Evolutionary conservation across 495 filamentous ascomycete species (phyloP).

Genomic region (Pyrenopolyporus hunteri): DNA sequence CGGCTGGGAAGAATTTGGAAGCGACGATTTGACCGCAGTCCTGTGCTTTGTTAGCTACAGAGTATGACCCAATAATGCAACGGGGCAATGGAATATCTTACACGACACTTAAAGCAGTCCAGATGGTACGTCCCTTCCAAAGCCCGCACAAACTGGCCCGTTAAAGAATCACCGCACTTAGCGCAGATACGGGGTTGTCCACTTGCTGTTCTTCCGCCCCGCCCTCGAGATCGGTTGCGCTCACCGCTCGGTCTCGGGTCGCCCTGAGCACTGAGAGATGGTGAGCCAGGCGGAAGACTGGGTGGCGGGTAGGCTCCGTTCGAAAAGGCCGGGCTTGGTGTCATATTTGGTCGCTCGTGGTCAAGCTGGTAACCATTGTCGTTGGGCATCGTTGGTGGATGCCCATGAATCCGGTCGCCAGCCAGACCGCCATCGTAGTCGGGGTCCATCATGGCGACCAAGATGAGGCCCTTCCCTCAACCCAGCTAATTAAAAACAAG

Average conservation of each 20-base stretch:
- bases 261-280: slow-evolving; percentile 47
- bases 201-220: slow-evolving; percentile 55
- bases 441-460: slow-evolving; percentile 44
- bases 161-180: slow-evolving; percentile 84
- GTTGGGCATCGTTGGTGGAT: slow-evolving; percentile 37
- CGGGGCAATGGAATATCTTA: slow-evolving; percentile 54
- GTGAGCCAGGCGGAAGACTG: slow-evolving; percentile 45
- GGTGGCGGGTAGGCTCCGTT: slow-evolving; percentile 46
- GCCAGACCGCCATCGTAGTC: slow-evolving; percentile 45
- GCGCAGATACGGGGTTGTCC: slow-evolving; percentile 73
- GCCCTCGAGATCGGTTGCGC: slow-evolving; percentile 53
- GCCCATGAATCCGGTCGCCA: slow-evolving; percentile 43
- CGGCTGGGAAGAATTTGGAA: slow-evolving; percentile 97
- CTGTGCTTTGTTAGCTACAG: slow-evolving; percentile 54
- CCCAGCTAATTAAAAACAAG: slow-evolving; percentile 9
- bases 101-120: slow-evolving; percentile 96
- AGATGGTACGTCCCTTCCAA: slow-evolving; percentile 92
- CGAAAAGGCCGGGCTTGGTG: slow-evolving; percentile 45
- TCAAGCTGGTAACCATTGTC: slow-evolving; percentile 43
- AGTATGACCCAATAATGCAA: neutral
- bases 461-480: slow-evolving; percentile 32
- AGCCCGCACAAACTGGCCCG: slow-evolving; percentile 94
- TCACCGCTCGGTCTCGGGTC: slow-evolving; percentile 53
- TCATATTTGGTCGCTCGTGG: slow-evolving; percentile 45
- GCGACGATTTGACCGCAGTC: slow-evolving; percentile 96